Percentiles rank a stretch among this genome's conserved stretches.
Conservation (phyloP, 805 yeast genomes). For the Candida ascalaphidarum region DNA sequence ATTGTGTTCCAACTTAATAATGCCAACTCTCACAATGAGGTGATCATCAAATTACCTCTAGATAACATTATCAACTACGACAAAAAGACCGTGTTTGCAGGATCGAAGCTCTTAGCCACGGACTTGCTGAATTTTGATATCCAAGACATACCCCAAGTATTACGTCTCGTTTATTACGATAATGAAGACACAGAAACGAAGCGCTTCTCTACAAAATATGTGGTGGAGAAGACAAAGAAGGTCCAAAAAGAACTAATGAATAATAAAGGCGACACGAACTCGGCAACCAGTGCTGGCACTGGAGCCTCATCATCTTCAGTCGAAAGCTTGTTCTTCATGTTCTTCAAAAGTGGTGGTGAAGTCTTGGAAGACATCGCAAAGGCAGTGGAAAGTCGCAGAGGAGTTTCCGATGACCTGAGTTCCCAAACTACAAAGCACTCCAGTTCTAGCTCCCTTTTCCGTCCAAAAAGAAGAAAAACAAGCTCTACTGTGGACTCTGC, state of each 20-base stretch:
- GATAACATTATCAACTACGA: conserved; percentile 57
- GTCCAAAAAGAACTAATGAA: too few relatives aligned
- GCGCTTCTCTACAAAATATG: conserved; percentile 1
- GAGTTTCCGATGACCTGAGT: too few relatives aligned
- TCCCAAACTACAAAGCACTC: too few relatives aligned
- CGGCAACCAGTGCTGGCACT: conserved; percentile 3
- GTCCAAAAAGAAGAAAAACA: too few relatives aligned
- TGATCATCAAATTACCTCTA: conserved; percentile 69
- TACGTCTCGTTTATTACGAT: conserved; percentile 39
- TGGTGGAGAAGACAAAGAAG: conserved; percentile 5
- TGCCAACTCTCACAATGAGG: conserved; percentile 62
- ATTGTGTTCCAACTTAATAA: conserved; percentile 58
- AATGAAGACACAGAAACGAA: conserved; percentile 2
- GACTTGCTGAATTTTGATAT: too few relatives aligned
- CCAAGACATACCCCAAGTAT: too few relatives aligned
- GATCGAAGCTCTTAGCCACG: too few relatives aligned
- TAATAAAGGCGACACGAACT: not conserved
- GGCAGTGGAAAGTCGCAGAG: too few relatives aligned
- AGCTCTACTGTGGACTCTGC: too few relatives aligned
- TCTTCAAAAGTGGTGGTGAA: conserved; percentile 43
- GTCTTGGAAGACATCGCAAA: too few relatives aligned
- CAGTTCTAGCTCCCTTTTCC: too few relatives aligned
- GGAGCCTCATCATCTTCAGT: conserved; percentile 26
- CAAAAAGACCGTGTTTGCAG: conserved; percentile 42
- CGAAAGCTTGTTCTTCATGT: conserved; percentile 67